Evolutionary conservation across 257 asterid genomes (phyloP), one percentile per base, ranked within the genome.

Genomic region (Henckelia pumila): DNA sequence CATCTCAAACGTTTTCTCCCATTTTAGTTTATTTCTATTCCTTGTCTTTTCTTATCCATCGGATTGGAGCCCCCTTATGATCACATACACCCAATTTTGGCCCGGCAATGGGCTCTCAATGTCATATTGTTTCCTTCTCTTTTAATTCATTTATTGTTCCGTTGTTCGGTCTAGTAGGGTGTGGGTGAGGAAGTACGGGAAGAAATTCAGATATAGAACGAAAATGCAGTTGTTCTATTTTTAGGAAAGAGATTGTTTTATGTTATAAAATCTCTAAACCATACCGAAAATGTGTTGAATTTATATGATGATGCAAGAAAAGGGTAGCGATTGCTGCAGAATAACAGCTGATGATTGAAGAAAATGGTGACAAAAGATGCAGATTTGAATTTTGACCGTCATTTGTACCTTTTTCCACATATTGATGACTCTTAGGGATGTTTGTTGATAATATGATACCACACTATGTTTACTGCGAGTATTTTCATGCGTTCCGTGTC

Each of bases 341-440:
- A 21, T 17, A 60, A 5, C 47, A 17, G 64, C 24, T 16, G 33
- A 23, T 8, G 56, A 26, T 3, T 2, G 61, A 9, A 33, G 53
- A 55, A 67, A 33, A 30, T 56, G 8, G 63, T 55, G 71, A 66
- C 17, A 25, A 26, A 47, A 16, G 8, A 5, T 8, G 50, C 29
- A 49, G 52, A 30, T 47, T 14, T 40, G 50, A 40, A 40, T 40
- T 40, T 40, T 63, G 20, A 14, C 23, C 11, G 1, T 57, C n/a
- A 21, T 24, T 6, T 8, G 19, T 2, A 47, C 20, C 22, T 7
- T 33, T 25, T 44, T 28, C 16, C 26, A 8, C 10, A 6, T 49
- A 44, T 49, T 47, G 65, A 49, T 59, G 53, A 69, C 32, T 47
- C 61, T 26, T 61, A 4, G n/a, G 22, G 14, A 47, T 63, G 10